A percentile compares a stretch with the other conserved stretches of the same genome.
Evolutionary conservation across 1,284 basidiomycete genomes (phyloP).

Genomic region (Cystobasidium sp.): DNA sequence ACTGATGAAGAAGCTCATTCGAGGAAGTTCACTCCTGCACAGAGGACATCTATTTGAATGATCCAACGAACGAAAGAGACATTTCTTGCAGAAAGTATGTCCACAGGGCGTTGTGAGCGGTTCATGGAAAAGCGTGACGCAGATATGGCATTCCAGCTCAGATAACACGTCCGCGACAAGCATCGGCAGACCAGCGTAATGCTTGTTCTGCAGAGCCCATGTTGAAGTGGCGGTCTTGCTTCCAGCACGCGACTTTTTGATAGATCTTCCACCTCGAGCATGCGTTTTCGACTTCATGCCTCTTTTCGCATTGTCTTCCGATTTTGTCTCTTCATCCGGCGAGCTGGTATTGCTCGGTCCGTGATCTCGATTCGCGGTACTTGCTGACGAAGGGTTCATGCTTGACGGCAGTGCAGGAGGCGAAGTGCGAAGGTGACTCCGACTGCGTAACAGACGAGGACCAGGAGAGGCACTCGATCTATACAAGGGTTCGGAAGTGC

Average conservation of each 20-base stretch:
- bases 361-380: background rate
- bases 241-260: slow-evolving; percentile 3
- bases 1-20: slow-evolving; percentile 47
- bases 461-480: background rate
- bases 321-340: slow-evolving; percentile 28
- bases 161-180: slow-evolving; percentile 64
- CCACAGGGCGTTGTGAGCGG: slow-evolving; percentile 92
- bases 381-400: background rate
- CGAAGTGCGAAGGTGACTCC: background rate
- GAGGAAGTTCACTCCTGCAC: slow-evolving; percentile 64
- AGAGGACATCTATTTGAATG: slow-evolving; percentile 81
- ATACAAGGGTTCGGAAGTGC: background rate
- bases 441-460: background rate
- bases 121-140: slow-evolving; percentile 78
- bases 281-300: slow-evolving; percentile 3
- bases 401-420: background rate
- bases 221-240: slow-evolving; percentile 12
- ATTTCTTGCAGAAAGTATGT: slow-evolving; percentile 89
- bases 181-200: slow-evolving; percentile 9
- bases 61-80: slow-evolving; percentile 85
- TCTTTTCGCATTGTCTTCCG: slow-evolving; percentile 22
- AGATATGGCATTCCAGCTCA: slow-evolving; percentile 87
- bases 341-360: slow-evolving; percentile 2
- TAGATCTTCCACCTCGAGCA: background rate
- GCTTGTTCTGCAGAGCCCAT: slow-evolving; percentile 18